These are phyloP conservation scores for Epichloe coenophiala DNA, from an alignment of 2,329 filamentous ascomycete genomes.

Conservation along the genomic window DNA sequence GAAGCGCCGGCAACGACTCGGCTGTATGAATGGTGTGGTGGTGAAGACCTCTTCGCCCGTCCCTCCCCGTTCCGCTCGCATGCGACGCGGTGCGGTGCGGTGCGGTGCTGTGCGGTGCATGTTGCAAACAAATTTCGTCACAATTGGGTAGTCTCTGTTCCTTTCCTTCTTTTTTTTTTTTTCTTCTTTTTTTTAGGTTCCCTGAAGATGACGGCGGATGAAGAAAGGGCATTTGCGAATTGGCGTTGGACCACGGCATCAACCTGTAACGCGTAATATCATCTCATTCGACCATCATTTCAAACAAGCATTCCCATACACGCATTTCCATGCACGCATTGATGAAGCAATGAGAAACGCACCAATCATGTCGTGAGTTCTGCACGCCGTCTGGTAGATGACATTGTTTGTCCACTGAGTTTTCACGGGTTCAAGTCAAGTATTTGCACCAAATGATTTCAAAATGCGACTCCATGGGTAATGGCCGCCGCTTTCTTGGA, in stretches of 20 bases:
- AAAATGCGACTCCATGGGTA: too few species aligned
- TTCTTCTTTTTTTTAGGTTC: neutral
- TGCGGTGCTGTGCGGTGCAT: neutral
- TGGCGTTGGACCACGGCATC: neutral
- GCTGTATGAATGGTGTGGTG: constrained; percentile 18
- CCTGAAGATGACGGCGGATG: neutral
- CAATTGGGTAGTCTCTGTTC: neutral
- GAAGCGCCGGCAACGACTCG: constrained; percentile 11
- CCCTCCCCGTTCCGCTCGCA: neutral
- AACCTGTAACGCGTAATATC: neutral
- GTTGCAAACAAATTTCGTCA: neutral
- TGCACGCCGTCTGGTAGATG: too few species aligned
- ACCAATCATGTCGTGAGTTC: too few species aligned
- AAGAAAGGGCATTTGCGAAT: neutral
- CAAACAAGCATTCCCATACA: neutral
- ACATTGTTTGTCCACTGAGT: too few species aligned
- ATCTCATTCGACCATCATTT: neutral
- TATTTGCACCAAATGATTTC: neutral
- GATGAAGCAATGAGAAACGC: neutral
- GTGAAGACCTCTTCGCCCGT: neutral
- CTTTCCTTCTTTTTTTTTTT: neutral
- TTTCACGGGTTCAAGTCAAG: neutral
- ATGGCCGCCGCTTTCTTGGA: neutral
- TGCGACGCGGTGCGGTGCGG: neutral
- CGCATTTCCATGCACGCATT: neutral